Percentiles rank a stretch among this genome's conserved stretches.
Conservation (phyloP, 176 grass and related monocot genomes). For the Oryza meyeriana region DNA sequence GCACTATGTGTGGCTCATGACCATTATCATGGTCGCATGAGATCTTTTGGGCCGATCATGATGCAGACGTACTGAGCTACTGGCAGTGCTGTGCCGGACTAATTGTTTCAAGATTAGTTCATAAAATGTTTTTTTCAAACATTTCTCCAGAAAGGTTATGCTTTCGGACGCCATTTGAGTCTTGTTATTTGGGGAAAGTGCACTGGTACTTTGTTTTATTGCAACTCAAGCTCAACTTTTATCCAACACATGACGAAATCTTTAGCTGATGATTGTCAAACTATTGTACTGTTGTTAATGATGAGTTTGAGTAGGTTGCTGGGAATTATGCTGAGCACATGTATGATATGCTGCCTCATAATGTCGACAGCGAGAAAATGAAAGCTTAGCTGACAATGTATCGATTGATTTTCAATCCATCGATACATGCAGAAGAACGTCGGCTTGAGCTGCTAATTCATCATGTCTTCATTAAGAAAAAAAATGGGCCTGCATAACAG, state of each 20-base stretch:
- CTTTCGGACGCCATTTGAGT: background rate
- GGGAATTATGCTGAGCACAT: slow-evolving; percentile 1
- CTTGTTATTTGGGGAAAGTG: background rate
- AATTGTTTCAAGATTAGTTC: background rate
- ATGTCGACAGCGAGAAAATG: background rate
- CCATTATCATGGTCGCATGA: background rate
- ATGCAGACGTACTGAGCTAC: background rate
- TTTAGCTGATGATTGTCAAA: background rate
- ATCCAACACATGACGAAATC: background rate
- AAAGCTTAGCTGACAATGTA: background rate
- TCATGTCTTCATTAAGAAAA: no score
- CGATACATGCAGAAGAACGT: background rate
- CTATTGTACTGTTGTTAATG: background rate
- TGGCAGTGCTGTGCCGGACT: background rate
- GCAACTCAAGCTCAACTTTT: background rate
- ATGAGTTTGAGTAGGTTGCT: slow-evolving; percentile 5
- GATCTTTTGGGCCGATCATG: background rate
- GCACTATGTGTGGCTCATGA: background rate
- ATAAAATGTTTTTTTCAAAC: background rate
- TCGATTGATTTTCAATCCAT: background rate
- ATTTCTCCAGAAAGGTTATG: background rate
- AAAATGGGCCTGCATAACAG: background rate
- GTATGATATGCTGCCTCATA: slow-evolving; percentile 9
- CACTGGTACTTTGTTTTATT: background rate
- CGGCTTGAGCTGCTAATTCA: background rate